Base-by-base conservation (phyloP, 2,329 filamentous ascomycete genomes). In the Arthrocladium fulminans region DNA sequence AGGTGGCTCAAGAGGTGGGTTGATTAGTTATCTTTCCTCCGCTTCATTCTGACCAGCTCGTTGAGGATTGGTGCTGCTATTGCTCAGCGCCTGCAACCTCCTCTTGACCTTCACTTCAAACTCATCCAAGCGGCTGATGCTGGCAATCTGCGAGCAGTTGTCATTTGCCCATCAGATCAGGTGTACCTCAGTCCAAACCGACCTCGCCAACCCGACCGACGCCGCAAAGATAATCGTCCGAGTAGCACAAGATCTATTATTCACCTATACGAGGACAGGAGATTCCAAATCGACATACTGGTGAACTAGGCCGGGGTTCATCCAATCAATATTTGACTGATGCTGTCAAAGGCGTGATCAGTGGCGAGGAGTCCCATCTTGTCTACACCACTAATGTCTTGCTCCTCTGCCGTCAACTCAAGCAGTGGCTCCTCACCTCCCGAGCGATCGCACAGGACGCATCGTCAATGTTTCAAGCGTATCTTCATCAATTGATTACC, bases 61-160 rank as follows among this genome's bases (percentile, higher is more conserved):
- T 17, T 54, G 87, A 86, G 86, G 56, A 90, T 92, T 59, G 86
- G 86, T 39, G 78, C 78, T 50, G 78, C 79, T n/a, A 77, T 79
- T 57, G 81, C 82, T 42, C 74, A 77, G 47, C 87, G 82, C 52
- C 74, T 76, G 74, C 67, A 77, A 79, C 42, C 66, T 88, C 3
- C 70, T 87, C 35, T 71, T 88, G 50, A 84, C 84, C 68, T 88
- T 84, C 70, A 85, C 82, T 5, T 82, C 79, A 34, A 71, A 78
- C 54, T 76, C 73, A 12, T 84, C 80, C 1, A 67, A 70, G 24
- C 57, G 70, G 29, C 67, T 63, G 27, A 77, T 77, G 24, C 64
- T 72, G 48, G 66, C 73, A 13, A 73, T 84, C 38, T 78, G 77
- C 56, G 56, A 68, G 20, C 62, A 72, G 13, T 74, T 90, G 3